Conservation (phyloP, 1,284 basidiomycete species). For the Hemileia vastatrix region DNA sequence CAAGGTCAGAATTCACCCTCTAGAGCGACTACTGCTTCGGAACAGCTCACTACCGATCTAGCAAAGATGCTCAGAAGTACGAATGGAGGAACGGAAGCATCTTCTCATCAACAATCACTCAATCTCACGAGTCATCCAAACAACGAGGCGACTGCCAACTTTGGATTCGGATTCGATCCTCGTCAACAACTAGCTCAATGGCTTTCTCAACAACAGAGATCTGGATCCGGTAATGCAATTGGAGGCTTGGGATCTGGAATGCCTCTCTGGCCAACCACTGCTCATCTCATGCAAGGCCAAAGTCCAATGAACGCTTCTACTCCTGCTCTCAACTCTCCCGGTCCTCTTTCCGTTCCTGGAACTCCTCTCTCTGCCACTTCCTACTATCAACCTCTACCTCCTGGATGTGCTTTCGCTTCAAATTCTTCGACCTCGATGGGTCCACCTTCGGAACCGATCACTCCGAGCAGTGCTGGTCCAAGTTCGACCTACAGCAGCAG, state of each 20-base stretch:
- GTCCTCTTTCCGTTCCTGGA: neutral
- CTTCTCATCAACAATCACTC: neutral
- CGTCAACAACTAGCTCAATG: neutral
- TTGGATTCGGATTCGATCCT: neutral
- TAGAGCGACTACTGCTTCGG: neutral
- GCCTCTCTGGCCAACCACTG: neutral
- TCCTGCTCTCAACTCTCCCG: neutral
- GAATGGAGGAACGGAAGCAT: neutral
- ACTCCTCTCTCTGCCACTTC: neutral
- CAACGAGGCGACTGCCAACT: neutral
- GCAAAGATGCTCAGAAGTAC: neutral
- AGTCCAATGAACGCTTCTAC: neutral
- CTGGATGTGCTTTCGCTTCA: neutral
- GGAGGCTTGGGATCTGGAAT: neutral
- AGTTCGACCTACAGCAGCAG: neutral
- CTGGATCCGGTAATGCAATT: neutral
- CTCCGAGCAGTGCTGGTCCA: neutral
- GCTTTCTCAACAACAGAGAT: neutral
- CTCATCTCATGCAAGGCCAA: neutral
- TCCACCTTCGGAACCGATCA: neutral
- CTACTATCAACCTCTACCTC: neutral
- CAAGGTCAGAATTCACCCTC: neutral
- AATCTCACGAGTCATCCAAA: neutral
- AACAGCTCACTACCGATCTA: neutral
- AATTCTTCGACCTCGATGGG: neutral